These are phyloP conservation scores for Pestalotiopsis sp. DNA, from an alignment of 2,329 filamentous ascomycete genomes.

Conservation along the genomic window DNA sequence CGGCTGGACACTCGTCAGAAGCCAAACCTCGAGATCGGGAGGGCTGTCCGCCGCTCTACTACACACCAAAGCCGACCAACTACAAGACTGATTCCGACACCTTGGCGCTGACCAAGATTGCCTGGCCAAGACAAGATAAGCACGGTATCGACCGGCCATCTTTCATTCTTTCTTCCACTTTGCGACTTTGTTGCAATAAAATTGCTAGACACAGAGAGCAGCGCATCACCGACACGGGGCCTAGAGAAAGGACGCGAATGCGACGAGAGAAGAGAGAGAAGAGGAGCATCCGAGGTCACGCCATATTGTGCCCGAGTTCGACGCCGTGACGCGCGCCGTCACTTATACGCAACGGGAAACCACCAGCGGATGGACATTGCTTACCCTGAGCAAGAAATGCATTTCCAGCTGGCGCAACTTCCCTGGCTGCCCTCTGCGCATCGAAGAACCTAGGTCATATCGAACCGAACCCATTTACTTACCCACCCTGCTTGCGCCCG, in stretches of 20 bases:
- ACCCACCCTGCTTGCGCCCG: not conserved
- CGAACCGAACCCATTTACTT: not conserved
- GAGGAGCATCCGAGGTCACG: slow-evolving; percentile 4
- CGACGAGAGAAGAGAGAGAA: no score
- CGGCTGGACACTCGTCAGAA: not conserved
- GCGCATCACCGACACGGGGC: no score
- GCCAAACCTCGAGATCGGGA: not conserved
- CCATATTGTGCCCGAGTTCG: not conserved
- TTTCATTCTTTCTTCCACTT: no score
- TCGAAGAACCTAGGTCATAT: not conserved
- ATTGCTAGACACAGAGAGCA: no score
- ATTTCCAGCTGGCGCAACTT: not conserved
- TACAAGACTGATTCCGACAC: not conserved
- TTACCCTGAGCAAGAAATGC: not conserved
- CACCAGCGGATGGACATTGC: no score
- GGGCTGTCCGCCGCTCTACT: not conserved
- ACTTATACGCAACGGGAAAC: not conserved
- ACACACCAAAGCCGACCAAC: not conserved
- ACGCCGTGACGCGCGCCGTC: not conserved
- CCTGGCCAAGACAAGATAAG: not conserved
- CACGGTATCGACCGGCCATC: not conserved
- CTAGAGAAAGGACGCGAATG: no score
- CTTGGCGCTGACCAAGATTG: not conserved
- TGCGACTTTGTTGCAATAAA: not conserved
- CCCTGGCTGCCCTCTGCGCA: not conserved